A percentile compares a stretch with the other conserved stretches of the same genome.
phyloP scores from a whole-genome alignment of 2,329 filamentous ascomycete genomes.

The Dryadomyces quercus-mongolicae region DNA sequence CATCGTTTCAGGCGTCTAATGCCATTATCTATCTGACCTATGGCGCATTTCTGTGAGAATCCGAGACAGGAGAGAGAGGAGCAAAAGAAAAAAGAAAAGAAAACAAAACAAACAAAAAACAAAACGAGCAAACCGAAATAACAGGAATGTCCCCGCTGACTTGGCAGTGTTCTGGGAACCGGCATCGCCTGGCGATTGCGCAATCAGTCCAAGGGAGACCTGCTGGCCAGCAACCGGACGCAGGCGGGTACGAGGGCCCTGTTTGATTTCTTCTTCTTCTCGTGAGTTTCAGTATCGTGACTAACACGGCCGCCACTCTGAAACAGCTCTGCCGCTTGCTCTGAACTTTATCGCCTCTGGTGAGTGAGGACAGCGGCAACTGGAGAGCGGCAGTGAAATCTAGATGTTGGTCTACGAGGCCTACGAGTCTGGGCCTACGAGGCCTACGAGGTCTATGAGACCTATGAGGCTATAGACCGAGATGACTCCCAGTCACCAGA shows the following conservation, averaged over 20 bases:
- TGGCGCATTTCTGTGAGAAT: slow-evolving; percentile 56
- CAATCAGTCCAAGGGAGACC: slow-evolving; percentile 56
- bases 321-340: slow-evolving; percentile 63
- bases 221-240: slow-evolving; percentile 65
- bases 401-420: not conserved
- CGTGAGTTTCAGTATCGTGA: no score
- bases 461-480: no score
- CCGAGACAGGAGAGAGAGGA: not conserved
- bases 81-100: not conserved
- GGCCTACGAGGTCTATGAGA: no score
- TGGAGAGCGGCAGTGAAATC: slow-evolving; percentile 4
- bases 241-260: slow-evolving; percentile 52
- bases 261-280: not conserved
- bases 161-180: slow-evolving; percentile 48
- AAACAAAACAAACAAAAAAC: not conserved
- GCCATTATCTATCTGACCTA: slow-evolving; percentile 75
- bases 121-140: not conserved
- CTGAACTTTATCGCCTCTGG: slow-evolving; percentile 86
- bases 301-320: not conserved
- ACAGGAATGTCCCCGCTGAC: not conserved
- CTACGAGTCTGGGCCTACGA: no score
- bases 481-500: not conserved
- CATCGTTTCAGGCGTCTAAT: slow-evolving; percentile 66
- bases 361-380: slow-evolving; percentile 44
- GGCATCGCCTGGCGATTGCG: slow-evolving; percentile 44